Conservation (phyloP, 148 eudicot species). For the Selenicereus undatus region DNA sequence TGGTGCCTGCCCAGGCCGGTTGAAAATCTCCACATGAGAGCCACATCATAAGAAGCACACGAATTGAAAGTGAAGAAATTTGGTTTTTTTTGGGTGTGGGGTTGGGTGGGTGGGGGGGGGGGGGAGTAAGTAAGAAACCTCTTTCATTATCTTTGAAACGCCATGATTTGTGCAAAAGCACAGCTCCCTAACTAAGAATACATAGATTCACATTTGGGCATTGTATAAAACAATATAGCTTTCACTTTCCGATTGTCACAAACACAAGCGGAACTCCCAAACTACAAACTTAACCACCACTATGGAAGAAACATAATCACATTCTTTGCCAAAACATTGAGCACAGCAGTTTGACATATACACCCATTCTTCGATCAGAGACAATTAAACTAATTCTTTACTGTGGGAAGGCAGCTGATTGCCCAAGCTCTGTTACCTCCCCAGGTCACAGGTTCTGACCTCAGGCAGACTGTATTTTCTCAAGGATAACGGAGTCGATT, state of each 20-base stretch:
- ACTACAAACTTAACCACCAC: slow-evolving; percentile 19
- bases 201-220: slow-evolving; percentile 16
- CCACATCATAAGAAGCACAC: no score
- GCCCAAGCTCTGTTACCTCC: neutral
- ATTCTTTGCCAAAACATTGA: slow-evolving; percentile 17
- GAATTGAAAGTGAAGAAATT: no score
- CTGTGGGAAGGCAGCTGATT: slow-evolving; percentile 1
- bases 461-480: neutral
- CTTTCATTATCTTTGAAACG: neutral
- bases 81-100: no score
- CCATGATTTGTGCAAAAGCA: slow-evolving; percentile 11
- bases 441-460: no score
- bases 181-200: slow-evolving; percentile 8
- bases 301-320: slow-evolving; percentile 16
- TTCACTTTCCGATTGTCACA: neutral
- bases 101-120: no score
- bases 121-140: neutral
- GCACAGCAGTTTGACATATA: slow-evolving; percentile 12
- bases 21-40: no score
- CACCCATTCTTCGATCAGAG: slow-evolving; percentile 8
- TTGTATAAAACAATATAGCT: slow-evolving; percentile 21
- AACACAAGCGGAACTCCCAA: slow-evolving; percentile 11
- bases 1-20: no score
- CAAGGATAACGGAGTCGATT: neutral
- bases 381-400: slow-evolving; percentile 10